Conservation (phyloP, 2,329 filamentous ascomycete genomes). For the Phialemoniopsis sp. region DNA sequence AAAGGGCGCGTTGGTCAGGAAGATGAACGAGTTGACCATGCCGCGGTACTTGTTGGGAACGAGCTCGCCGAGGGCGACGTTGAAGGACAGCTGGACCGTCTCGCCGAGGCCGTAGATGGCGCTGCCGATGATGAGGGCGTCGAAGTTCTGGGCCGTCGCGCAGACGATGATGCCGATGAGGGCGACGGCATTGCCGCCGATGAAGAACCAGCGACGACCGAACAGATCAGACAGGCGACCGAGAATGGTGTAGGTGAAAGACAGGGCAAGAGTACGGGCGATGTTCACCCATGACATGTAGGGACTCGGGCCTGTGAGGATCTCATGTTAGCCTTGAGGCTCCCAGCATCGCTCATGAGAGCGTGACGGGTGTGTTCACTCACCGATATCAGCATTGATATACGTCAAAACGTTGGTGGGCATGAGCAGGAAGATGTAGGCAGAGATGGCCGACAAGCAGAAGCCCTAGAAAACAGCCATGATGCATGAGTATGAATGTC, state of each 20-base stretch:
- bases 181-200: constrained; percentile 28
- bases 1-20: constrained; percentile 25
- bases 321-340: not conserved
- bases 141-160: constrained; percentile 25
- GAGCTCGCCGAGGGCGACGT: constrained; percentile 31
- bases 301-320: constrained; percentile 17
- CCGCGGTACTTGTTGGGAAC: constrained; percentile 37
- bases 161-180: constrained; percentile 29
- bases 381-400: constrained; percentile 9
- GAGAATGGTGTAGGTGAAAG: constrained; percentile 29
- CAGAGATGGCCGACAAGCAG: constrained; percentile 29
- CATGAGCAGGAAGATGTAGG: constrained; percentile 30
- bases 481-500: too few relatives aligned
- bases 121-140: constrained; percentile 27
- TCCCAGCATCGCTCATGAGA: too few relatives aligned
- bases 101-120: constrained; percentile 29
- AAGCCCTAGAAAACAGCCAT: constrained; percentile 20
- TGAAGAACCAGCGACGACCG: constrained; percentile 33
- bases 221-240: constrained; percentile 33
- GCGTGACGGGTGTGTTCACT: too few relatives aligned
- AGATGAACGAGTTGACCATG: constrained; percentile 24
- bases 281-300: constrained; percentile 30
- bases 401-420: constrained; percentile 28
- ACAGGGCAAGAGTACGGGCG: constrained; percentile 25
- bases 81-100: constrained; percentile 30